phyloP scores from a whole-genome alignment of 1,284 basidiomycete species.

The Ceraceosorus guamensis region DNA sequence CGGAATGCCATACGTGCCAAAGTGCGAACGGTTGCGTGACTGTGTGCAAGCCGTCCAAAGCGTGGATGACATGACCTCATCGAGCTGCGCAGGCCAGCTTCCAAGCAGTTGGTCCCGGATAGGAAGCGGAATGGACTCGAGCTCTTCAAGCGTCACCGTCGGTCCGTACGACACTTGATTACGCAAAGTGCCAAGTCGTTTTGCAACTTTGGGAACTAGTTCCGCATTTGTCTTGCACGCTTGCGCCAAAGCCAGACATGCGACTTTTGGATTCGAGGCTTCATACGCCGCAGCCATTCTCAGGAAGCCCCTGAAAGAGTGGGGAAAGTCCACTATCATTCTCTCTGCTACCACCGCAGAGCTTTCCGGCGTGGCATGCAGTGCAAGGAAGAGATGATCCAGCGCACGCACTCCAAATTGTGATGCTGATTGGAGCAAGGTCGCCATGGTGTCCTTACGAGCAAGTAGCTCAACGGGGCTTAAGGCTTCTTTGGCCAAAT shows the following conservation, averaged over 20 bases:
- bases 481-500: not conserved
- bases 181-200: slow-evolving; percentile 53
- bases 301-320: slow-evolving; percentile 53
- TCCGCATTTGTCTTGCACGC: slow-evolving; percentile 52
- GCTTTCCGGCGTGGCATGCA: not conserved
- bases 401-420: not conserved
- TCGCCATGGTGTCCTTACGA: not conserved
- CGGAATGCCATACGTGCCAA: slow-evolving; percentile 40
- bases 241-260: slow-evolving; percentile 56
- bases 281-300: slow-evolving; percentile 55
- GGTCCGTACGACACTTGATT: slow-evolving; percentile 56
- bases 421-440: not conserved
- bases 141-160: slow-evolving; percentile 52
- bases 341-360: not conserved
- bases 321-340: not conserved
- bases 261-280: slow-evolving; percentile 52
- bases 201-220: slow-evolving; percentile 52
- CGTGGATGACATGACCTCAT: slow-evolving; percentile 32
- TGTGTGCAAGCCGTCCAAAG: slow-evolving; percentile 13
- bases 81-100: slow-evolving; percentile 52
- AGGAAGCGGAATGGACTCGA: slow-evolving; percentile 45
- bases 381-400: not conserved
- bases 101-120: slow-evolving; percentile 47
- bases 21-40: slow-evolving; percentile 38
- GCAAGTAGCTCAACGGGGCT: not conserved